phyloP scores from a whole-genome alignment of 768 basidiomycete species.

The Saitozyma sp. region DNA sequence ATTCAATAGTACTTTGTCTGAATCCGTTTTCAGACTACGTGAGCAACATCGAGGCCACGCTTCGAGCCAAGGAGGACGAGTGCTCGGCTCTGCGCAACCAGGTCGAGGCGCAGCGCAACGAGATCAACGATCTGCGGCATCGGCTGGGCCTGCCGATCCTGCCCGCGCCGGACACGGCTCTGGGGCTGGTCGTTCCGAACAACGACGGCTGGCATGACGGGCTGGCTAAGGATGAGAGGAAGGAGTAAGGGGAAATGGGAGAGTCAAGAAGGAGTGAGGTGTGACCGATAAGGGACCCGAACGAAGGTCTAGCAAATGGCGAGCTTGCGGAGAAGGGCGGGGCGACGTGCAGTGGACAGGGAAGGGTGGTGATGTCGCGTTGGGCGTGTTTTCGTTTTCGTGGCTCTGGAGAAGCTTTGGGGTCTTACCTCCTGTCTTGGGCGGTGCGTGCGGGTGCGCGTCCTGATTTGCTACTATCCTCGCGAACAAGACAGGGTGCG shows the following conservation, averaged over 20 bases:
- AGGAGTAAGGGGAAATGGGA: not conserved
- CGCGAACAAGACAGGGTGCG: no score
- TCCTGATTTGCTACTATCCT: no score
- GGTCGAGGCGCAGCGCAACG: constrained; percentile 17
- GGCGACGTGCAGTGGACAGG: no score
- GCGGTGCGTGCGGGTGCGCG: no score
- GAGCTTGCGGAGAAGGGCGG: no score
- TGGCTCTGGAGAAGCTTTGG: no score
- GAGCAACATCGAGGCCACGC: constrained; percentile 19
- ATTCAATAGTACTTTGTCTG: not conserved
- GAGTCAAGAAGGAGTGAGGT: no score
- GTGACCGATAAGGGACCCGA: no score
- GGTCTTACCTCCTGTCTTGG: no score
- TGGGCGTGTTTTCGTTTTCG: no score
- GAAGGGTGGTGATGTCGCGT: no score
- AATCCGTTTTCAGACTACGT: constrained; percentile 36
- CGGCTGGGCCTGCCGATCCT: constrained; percentile 28
- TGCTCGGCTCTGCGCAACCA: constrained; percentile 13
- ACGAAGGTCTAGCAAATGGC: no score
- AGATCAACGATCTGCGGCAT: constrained; percentile 34
- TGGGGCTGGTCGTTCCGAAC: constrained; percentile 10
- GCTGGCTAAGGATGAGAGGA: not conserved
- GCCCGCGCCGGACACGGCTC: constrained; percentile 7
- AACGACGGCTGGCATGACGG: not conserved
- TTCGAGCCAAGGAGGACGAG: constrained; percentile 25